Evolutionary conservation across 2,329 filamentous ascomycete species (phyloP), one percentile per base, ranked within the genome.

Genomic region (Neocatenulostroma microsporum): DNA sequence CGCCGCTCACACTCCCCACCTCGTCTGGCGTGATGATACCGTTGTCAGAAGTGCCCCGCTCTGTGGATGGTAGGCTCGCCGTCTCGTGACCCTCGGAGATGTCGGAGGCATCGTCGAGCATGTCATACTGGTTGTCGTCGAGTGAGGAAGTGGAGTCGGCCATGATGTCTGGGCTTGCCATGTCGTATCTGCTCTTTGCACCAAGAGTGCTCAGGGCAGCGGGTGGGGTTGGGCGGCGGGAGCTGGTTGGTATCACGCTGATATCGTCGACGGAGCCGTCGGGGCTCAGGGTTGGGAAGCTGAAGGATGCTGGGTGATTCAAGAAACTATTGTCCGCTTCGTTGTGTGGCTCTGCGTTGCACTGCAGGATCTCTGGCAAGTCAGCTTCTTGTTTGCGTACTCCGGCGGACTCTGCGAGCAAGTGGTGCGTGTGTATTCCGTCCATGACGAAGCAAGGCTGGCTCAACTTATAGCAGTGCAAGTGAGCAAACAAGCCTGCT

Each of bases 81-180:
- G 55, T 58, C 24, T 57, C 54, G 19, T 51, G 46, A 27, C 54
- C 55, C 31, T 56, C 53, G 31, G 37, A 48, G 29, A 54, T 45
- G 23, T 58, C 55, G 13, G 54, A 57, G 17, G 53, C 34, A 29
- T 56, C 52, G 25, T 56, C 53, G 21, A 58, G 36, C 51, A 56
- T 54, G 44, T 58, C 55, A 38, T 54, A 58, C 30, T 50, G 41
- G 5, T 30, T 37, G 30, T 57, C 52, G 28, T 49, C 39, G 29
- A 51, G 35, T 20, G 48, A 46, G 30, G 34, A 39, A 20, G 36
- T 38, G 9, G 45, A 44, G 24, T 45, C 41, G 36, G 44, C 43
- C 21, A 20, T 30, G 30, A 25, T 33, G 31, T 42, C 43, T 18
- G 17, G 35, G 20, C 40, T 35, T n/a, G 41, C 47, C 53, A 55